Evolutionary conservation across 306 rosid species (phyloP).

Genomic region (Morella rubra): DNA sequence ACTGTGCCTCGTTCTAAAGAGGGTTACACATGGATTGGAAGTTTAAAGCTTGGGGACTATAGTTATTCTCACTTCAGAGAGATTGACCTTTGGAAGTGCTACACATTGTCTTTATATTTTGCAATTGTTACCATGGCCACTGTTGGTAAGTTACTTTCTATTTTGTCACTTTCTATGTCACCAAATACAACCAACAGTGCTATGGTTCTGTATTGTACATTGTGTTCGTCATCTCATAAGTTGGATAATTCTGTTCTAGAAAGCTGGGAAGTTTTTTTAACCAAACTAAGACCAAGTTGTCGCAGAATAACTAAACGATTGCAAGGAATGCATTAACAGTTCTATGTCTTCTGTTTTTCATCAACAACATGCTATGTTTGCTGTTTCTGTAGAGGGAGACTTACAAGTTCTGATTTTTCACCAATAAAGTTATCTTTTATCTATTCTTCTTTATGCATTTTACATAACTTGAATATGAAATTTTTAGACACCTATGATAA

Average conservation of each 20-base stretch:
- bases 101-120: constrained; percentile 81
- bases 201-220: constrained; percentile 4
- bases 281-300: no score
- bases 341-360: background rate
- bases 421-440: no score
- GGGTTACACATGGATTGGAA: constrained; percentile 97
- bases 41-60: constrained; percentile 73
- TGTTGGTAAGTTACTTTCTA: constrained; percentile 57
- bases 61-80: constrained; percentile 84
- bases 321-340: background rate
- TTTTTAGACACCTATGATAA: background rate
- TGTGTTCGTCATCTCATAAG: constrained; percentile 4
- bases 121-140: constrained; percentile 98
- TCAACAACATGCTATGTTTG: background rate
- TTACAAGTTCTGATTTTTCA: background rate
- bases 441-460: no score
- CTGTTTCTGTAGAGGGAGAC: background rate
- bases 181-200: background rate
- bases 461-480: background rate
- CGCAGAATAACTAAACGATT: background rate
- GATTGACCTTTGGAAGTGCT: constrained; percentile 85
- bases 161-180: background rate
- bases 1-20: constrained; percentile 80
- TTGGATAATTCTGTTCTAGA: background rate
- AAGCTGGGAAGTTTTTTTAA: background rate